phyloP scores from a whole-genome alignment of 2,329 filamentous ascomycete species.

The Fusarium hostae region DNA sequence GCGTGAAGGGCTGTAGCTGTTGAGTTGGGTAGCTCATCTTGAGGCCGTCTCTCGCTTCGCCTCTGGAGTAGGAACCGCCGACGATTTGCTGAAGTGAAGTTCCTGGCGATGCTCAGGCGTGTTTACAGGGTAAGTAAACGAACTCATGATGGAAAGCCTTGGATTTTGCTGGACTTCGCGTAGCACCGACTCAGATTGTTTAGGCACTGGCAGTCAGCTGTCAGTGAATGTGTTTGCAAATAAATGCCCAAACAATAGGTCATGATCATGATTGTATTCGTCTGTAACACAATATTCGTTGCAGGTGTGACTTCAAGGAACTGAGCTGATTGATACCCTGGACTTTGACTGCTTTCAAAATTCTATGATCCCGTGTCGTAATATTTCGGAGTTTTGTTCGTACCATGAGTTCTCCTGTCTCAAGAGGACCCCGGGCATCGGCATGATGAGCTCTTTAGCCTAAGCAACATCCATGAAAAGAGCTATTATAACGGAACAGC shows the following conservation, averaged over 20 bases:
- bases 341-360: neutral
- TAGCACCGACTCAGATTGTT: neutral
- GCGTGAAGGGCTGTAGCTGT: constrained; percentile 36
- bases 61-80: neutral
- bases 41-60: neutral
- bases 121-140: neutral
- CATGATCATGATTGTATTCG: neutral
- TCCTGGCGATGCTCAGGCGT: neutral
- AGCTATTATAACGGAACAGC: constrained; percentile 18
- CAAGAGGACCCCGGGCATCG: neutral
- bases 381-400: neutral
- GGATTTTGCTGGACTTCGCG: neutral
- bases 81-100: neutral
- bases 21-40: constrained; percentile 34
- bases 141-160: neutral
- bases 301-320: neutral
- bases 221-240: neutral
- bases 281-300: neutral
- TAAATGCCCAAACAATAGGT: neutral
- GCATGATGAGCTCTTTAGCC: neutral
- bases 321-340: neutral
- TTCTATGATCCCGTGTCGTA: neutral
- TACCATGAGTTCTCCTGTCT: constrained; percentile 12
- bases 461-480: neutral
- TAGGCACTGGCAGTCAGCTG: constrained; percentile 4